phyloP scores from a whole-genome alignment of 2,329 filamentous ascomycete species.

The Penicillium sp. region DNA sequence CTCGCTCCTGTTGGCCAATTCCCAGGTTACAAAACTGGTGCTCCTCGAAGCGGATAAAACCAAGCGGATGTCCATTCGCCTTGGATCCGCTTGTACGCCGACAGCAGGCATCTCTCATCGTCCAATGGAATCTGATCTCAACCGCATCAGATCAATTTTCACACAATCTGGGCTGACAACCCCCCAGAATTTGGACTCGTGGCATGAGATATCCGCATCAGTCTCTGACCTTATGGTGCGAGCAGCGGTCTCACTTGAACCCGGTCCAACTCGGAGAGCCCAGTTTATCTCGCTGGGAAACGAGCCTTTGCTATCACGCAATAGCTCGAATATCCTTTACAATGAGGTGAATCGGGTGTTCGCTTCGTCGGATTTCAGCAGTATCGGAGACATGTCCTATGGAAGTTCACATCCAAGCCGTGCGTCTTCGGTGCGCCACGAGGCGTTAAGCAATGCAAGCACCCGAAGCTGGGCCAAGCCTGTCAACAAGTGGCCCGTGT shows the following conservation, averaged over 20 bases:
- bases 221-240: slow-evolving; percentile 59
- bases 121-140: slow-evolving; percentile 23
- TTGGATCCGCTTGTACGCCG: neutral
- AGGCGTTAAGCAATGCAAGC: slow-evolving; percentile 43
- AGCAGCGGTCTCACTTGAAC: slow-evolving; percentile 67
- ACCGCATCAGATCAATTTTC: slow-evolving; percentile 52
- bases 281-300: slow-evolving; percentile 83
- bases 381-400: slow-evolving; percentile 45
- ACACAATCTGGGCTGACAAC: slow-evolving; percentile 62
- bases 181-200: slow-evolving; percentile 52
- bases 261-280: slow-evolving; percentile 65
- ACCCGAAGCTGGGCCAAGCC: slow-evolving; percentile 57
- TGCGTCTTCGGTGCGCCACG: slow-evolving; percentile 25
- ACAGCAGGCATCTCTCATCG: neutral
- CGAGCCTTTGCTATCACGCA: slow-evolving; percentile 56
- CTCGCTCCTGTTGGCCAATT: slow-evolving; percentile 68
- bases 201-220: slow-evolving; percentile 68
- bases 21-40: slow-evolving; percentile 53
- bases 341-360: slow-evolving; percentile 77
- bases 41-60: slow-evolving; percentile 52
- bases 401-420: slow-evolving; percentile 6
- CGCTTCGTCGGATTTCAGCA: slow-evolving; percentile 70
- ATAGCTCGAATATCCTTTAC: slow-evolving; percentile 64
- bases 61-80: slow-evolving; percentile 36
- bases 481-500: slow-evolving; percentile 84